Evolutionary conservation across 768 basidiomycete species (phyloP).

Genomic region (Boletus rubescentipes): DNA sequence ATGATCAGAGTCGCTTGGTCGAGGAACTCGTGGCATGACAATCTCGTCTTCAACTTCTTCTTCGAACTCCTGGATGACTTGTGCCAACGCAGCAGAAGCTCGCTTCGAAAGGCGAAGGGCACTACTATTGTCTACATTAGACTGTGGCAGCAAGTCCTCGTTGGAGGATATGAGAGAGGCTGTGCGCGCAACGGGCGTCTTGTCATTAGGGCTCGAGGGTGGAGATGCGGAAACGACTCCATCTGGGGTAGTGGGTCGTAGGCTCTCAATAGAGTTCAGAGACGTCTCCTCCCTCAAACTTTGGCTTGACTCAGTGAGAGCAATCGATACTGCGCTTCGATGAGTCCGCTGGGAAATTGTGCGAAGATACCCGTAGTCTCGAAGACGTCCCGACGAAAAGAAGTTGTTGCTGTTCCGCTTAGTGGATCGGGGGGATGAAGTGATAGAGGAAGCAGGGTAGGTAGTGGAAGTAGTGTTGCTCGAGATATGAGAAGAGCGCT

Average conservation of each 20-base stretch:
- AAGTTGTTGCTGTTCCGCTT: conserved; percentile 86
- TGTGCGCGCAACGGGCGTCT: conserved; percentile 41
- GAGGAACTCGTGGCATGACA: conserved; percentile 61
- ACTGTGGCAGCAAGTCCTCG: conserved; percentile 26
- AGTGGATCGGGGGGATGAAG: conserved; percentile 45
- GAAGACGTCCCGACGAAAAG: conserved; percentile 77
- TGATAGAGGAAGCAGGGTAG: conserved; percentile 40
- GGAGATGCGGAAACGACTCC: conserved; percentile 40
- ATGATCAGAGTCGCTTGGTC: conserved; percentile 32
- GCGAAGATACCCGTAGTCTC: conserved; percentile 72
- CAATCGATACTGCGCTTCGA: conserved; percentile 40
- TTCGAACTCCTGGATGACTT: conserved; percentile 76
- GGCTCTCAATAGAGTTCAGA: conserved; percentile 44
- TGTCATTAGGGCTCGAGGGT: conserved; percentile 44
- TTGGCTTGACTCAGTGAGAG: conserved; percentile 45
- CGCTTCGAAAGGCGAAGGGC: conserved; percentile 41
- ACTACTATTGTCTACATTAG: conserved; percentile 12
- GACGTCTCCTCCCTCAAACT: conserved; percentile 47
- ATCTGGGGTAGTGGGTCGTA: conserved; percentile 59
- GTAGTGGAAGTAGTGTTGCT: conserved; percentile 38
- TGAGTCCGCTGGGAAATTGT: conserved; percentile 47
- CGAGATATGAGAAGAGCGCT: conserved; percentile 35
- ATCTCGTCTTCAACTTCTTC: conserved; percentile 75
- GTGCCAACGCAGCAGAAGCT: conserved; percentile 72
- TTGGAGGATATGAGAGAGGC: conserved; percentile 41